phyloP scores from a whole-genome alignment of 2,329 filamentous ascomycete genomes.

The Trichoderma semiorbis region DNA sequence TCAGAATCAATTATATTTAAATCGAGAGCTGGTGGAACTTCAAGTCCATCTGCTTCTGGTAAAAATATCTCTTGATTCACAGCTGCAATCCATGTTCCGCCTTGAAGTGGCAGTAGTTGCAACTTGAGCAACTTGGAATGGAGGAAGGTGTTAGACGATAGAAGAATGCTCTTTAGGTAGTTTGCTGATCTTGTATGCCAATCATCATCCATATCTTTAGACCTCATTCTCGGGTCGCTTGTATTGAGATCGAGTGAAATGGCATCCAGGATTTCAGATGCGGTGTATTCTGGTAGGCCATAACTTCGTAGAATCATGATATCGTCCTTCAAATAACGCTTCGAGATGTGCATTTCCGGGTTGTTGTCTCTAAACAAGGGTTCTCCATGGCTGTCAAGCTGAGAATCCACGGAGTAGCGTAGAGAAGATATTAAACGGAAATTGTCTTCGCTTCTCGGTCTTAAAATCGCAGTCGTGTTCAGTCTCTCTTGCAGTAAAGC shows the following conservation, averaged over 20 bases:
- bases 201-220: background rate
- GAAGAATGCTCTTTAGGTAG: background rate
- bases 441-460: background rate
- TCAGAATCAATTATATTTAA: background rate
- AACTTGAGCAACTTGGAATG: background rate
- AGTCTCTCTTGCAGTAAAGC: background rate
- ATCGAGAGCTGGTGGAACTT: background rate
- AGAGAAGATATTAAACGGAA: background rate
- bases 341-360: background rate
- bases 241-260: background rate
- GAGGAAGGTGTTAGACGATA: background rate
- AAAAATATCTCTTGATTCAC: background rate
- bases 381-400: background rate
- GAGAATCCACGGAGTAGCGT: background rate
- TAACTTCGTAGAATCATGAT: background rate
- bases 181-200: background rate
- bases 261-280: background rate
- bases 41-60: background rate
- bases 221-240: background rate
- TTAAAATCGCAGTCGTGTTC: background rate
- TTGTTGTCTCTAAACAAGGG: background rate
- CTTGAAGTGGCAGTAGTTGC: background rate
- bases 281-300: background rate
- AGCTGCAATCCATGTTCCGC: background rate
- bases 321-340: background rate